A percentile compares a stretch with the other conserved stretches of the same genome.
Conservation (phyloP, 2,329 filamentous ascomycete genomes). For the Penicillium occitanis region DNA sequence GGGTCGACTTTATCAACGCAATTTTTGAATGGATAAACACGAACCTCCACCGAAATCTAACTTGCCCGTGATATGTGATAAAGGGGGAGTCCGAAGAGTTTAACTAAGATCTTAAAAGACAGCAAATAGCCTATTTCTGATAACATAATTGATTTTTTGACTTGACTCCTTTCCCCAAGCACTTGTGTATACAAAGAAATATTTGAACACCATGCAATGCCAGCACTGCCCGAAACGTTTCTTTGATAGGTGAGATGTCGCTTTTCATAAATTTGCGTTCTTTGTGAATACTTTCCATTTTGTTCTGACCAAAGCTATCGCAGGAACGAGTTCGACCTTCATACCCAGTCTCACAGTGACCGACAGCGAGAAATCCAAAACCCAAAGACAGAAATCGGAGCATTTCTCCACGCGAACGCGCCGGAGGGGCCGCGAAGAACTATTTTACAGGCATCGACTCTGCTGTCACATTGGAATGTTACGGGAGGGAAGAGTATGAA, state of each 20-base stretch:
- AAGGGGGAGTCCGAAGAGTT: neutral
- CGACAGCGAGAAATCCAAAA: constrained; percentile 19
- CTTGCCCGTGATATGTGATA: neutral
- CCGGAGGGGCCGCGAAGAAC: constrained; percentile 17
- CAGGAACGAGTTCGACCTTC: constrained; percentile 22
- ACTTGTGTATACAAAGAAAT: neutral
- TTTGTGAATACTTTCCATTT: neutral
- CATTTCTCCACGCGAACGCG: constrained; percentile 15
- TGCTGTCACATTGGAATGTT: constrained; percentile 20
- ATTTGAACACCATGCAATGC: constrained; percentile 21
- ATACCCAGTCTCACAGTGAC: constrained; percentile 20
- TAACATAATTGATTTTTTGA: neutral
- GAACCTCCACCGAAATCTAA: neutral
- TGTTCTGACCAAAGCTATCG: neutral
- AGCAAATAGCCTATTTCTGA: neutral
- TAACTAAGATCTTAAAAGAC: neutral
- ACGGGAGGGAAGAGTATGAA: constrained; percentile 14
- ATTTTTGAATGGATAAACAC: neutral
- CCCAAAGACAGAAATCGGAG: constrained; percentile 17
- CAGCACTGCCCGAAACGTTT: constrained; percentile 23
- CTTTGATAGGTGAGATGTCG: constrained; percentile 20
- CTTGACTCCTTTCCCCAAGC: neutral
- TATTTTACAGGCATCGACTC: constrained; percentile 19
- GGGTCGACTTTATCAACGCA: constrained; percentile 5
- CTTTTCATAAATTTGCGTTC: neutral